These are phyloP conservation scores for Nothopassalora personata DNA, from an alignment of 2,329 filamentous ascomycete genomes.

Conservation along the genomic window DNA sequence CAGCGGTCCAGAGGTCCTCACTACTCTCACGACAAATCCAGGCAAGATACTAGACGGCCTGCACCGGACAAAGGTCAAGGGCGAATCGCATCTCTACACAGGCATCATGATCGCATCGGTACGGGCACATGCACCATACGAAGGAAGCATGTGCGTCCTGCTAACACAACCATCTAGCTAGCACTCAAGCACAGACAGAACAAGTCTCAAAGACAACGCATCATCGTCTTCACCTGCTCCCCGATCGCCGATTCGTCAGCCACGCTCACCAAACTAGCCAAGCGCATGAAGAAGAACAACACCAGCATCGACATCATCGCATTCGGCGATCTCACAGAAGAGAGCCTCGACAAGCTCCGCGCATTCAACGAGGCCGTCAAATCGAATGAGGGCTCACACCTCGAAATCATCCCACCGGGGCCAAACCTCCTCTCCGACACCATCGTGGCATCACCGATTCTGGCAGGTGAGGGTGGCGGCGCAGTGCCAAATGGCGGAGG, in stretches of 20 bases:
- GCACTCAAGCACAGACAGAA: slow-evolving; percentile 97
- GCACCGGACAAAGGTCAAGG: slow-evolving; percentile 90
- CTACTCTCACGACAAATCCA: slow-evolving; percentile 91
- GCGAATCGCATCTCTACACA: slow-evolving; percentile 80
- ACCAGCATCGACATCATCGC: slow-evolving; percentile 91
- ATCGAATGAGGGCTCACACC: slow-evolving; percentile 81
- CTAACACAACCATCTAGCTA: slow-evolving; percentile 53
- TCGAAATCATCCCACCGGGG: slow-evolving; percentile 85
- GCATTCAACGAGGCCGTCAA: slow-evolving; percentile 93
- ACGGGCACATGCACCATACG: slow-evolving; percentile 24
- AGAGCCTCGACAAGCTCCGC: slow-evolving; percentile 81
- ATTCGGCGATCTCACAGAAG: slow-evolving; percentile 88
- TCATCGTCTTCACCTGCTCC: slow-evolving; percentile 95
- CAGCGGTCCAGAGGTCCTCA: slow-evolving; percentile 85
- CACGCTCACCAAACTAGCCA: slow-evolving; percentile 79
- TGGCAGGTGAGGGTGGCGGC: slow-evolving; percentile 71
- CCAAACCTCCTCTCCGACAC: slow-evolving; percentile 89
- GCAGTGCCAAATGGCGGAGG: slow-evolving; percentile 49
- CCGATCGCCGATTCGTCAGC: slow-evolving; percentile 86
- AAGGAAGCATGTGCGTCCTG: background rate
- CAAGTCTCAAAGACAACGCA: slow-evolving; percentile 91
- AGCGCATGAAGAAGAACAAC: slow-evolving; percentile 98
- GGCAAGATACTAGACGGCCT: slow-evolving; percentile 91
- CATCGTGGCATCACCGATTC: slow-evolving; percentile 80
- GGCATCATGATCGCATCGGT: slow-evolving; percentile 93